Evolutionary conservation across 495 filamentous ascomycete genomes (phyloP).

Genomic region (Hypomontagnella monticulosa): DNA sequence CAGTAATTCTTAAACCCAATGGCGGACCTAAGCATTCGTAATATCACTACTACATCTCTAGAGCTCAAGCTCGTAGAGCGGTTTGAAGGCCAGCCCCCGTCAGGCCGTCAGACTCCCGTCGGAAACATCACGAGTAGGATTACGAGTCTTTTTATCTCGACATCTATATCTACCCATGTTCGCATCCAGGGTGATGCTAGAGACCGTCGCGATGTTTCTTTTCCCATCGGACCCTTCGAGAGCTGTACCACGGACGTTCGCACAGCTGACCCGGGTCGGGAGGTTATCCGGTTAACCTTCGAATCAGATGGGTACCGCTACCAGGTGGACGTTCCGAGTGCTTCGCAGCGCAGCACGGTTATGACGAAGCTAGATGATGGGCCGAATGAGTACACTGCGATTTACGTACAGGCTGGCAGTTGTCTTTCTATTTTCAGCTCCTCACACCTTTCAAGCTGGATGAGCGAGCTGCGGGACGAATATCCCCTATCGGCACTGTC

Average conservation of each 20-base stretch:
- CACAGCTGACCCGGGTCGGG: constrained; percentile 48
- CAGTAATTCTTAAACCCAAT: constrained; percentile 28
- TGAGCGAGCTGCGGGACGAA: constrained; percentile 73
- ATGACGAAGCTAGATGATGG: constrained; percentile 44
- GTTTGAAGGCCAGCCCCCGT: constrained; percentile 61
- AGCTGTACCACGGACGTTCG: constrained; percentile 47
- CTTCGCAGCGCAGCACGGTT: constrained; percentile 48
- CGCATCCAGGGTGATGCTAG: constrained; percentile 35
- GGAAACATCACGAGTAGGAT: constrained; percentile 63
- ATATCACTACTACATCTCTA: constrained; percentile 79
- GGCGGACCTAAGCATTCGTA: constrained; percentile 78
- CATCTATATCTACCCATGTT: constrained; percentile 37
- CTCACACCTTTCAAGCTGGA: constrained; percentile 79
- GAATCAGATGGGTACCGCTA: constrained; percentile 51
- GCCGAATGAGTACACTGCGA: constrained; percentile 69
- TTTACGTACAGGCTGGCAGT: constrained; percentile 72
- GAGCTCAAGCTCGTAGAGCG: constrained; percentile 79
- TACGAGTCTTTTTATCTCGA: constrained; percentile 52
- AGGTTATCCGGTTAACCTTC: constrained; percentile 59
- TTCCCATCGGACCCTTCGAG: constrained; percentile 52
- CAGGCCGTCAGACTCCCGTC: constrained; percentile 48
- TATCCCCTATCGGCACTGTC: constrained; percentile 80
- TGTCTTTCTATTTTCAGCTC: constrained; percentile 82
- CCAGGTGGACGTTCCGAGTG: constrained; percentile 50
- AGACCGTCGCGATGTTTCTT: constrained; percentile 47